Evolutionary conservation across 371 early-diverging fungal species (phyloP), one percentile per base, ranked within the genome.

Genomic region (Umbelopsis sp.): DNA sequence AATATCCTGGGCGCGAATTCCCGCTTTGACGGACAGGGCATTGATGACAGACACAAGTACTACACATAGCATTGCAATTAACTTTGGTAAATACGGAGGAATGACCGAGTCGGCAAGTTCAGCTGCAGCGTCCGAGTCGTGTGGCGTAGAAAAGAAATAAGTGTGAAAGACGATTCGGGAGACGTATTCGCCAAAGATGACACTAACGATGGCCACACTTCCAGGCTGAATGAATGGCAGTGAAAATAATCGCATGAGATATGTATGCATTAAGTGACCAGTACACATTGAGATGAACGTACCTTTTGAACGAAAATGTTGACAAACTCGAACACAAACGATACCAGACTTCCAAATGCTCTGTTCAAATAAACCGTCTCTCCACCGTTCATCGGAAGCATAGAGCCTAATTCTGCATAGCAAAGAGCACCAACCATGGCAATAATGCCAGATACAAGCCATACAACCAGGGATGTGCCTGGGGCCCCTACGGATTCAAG

Each of bases 301-400:
- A 86, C 88, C 84, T 86, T 87, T 75, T 88, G 81, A 16, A 88
- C 82, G 1, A 87, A 71, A 44, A 91, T 90, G 9, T 87, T 88
- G 0, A 89, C 85, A 85, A 91, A 93, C 52, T 87, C 85, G 80
- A 94, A 97, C 70, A 96, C 78, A 68, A 95, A 97, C 4, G 93
- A 88, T 0, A 93, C 84, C 24, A 95, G 68, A 57, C 87, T 86
- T 1, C 94, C 94, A 77, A 87, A 95, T 4, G 92, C 92, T 50
- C 91, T 87, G 51, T 88, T 83, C 48, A 94, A 77, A 74, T 96
- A 96, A 0, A 91, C 89, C 69, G 92, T 86, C 46, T 95, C 96
- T 11, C 96, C 96, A 29, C 88, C 88, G 67, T 96, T 96, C 73
- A 92, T 91, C 2, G 96, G 95, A 62, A 95, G 84, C 85, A 93